Evolutionary conservation across 768 basidiomycete genomes (phyloP).

Genomic region (Suillus plorans): DNA sequence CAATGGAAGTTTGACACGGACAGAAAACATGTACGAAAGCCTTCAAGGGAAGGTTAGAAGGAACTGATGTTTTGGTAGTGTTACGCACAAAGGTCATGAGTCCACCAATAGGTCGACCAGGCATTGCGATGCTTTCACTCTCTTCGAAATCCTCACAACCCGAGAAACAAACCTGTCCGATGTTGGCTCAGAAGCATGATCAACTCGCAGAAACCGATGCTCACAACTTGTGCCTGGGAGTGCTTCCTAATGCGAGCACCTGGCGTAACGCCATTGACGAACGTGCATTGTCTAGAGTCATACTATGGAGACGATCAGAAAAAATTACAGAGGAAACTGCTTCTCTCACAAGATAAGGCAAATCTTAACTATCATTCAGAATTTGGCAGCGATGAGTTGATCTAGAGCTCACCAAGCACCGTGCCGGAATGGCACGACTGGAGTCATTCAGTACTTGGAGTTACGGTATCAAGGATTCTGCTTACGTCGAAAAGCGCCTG

Average conservation of each 20-base stretch:
- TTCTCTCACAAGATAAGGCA: conserved; percentile 1
- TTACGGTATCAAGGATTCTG: not conserved
- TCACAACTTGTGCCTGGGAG: not conserved
- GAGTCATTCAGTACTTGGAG: not conserved
- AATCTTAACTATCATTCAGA: not conserved
- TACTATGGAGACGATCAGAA: not conserved
- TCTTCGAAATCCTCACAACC: conserved; percentile 2
- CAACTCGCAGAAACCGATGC: not conserved
- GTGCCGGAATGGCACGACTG: conserved; percentile 5
- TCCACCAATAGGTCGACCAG: not conserved
- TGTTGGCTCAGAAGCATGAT: not conserved
- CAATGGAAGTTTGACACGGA: not conserved
- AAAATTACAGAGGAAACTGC: not conserved
- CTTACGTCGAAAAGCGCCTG: conserved; percentile 3
- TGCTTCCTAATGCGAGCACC: not conserved
- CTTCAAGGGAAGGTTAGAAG: not conserved
- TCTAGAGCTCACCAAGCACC: not conserved
- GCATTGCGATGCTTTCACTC: not conserved
- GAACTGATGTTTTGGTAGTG: not conserved
- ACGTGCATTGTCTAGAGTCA: not conserved
- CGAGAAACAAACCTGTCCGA: not conserved
- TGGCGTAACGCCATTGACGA: not conserved
- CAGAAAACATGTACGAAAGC: conserved; percentile 5
- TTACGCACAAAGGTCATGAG: conserved; percentile 1
- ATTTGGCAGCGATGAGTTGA: too few species aligned